A percentile compares a stretch with the other conserved stretches of the same genome.
Conservation (phyloP, 139 green algal genomes). For the Picochlorum sp. region DNA sequence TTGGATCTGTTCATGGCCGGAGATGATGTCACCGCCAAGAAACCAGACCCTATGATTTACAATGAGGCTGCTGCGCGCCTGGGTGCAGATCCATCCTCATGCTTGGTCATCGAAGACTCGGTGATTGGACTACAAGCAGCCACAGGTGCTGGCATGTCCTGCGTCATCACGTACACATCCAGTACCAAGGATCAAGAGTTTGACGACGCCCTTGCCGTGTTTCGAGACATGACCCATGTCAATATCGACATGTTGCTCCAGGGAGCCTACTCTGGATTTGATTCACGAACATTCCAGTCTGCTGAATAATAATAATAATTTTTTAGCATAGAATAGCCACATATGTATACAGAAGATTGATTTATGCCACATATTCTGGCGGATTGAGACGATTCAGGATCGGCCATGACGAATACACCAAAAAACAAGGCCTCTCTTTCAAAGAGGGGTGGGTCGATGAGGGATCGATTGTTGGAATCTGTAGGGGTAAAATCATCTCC, state of each 20-base stretch:
- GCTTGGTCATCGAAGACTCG: constrained; percentile 93
- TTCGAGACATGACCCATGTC: constrained; percentile 9
- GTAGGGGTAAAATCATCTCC: constrained; percentile 10
- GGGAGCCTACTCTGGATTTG: constrained; percentile 8
- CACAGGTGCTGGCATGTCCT: constrained; percentile 89
- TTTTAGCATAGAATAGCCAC: not conserved
- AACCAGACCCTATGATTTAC: constrained; percentile 77
- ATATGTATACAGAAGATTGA: not conserved
- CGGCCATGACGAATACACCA: too few species aligned
- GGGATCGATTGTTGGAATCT: constrained; percentile 1
- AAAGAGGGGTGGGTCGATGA: constrained; percentile 5
- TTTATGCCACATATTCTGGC: too few species aligned
- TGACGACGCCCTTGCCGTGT: constrained; percentile 13
- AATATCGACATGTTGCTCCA: constrained; percentile 13
- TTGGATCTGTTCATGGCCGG: constrained; percentile 85
- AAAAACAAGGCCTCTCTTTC: too few species aligned
- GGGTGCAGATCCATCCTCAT: constrained; percentile 59
- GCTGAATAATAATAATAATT: not conserved
- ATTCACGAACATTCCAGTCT: constrained; percentile 7
- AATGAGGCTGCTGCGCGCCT: constrained; percentile 76
- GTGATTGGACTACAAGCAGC: constrained; percentile 82
- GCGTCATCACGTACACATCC: constrained; percentile 69
- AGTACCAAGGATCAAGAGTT: constrained; percentile 52
- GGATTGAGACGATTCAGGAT: too few species aligned
- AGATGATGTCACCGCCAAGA: constrained; percentile 60